Evolutionary conservation across 2,329 filamentous ascomycete genomes (phyloP).

Genomic region (Piedraia hortae): DNA sequence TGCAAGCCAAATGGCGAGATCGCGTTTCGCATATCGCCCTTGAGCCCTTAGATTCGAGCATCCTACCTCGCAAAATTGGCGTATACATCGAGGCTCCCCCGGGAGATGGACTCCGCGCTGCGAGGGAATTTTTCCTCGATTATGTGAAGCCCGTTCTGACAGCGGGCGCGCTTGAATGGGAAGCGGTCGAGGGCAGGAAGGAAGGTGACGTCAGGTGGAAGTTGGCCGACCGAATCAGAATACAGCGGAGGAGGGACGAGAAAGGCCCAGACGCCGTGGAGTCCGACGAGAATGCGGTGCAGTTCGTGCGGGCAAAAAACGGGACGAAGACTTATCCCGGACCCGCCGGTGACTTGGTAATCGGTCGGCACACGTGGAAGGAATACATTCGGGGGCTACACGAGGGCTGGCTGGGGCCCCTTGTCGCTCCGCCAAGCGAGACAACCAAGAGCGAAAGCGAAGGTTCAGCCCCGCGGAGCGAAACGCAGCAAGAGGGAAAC

Average conservation of each 20-base stretch:
- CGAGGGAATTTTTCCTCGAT: slow-evolving; percentile 88
- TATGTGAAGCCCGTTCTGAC: slow-evolving; percentile 86
- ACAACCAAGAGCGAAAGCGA: slow-evolving; percentile 1
- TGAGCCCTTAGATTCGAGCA: slow-evolving; percentile 42
- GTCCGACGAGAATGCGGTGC: slow-evolving; percentile 28
- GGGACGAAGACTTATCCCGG: slow-evolving; percentile 47
- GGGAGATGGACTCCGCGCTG: slow-evolving; percentile 52
- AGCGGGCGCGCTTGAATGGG: slow-evolving; percentile 77
- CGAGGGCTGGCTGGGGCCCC: slow-evolving; percentile 82
- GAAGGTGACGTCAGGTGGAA: slow-evolving; percentile 81
- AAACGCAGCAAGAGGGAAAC: slow-evolving; percentile 5
- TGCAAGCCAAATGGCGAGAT: slow-evolving; percentile 63
- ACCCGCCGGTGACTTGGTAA: slow-evolving; percentile 55
- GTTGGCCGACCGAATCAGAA: slow-evolving; percentile 62
- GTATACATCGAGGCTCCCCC: slow-evolving; percentile 69
- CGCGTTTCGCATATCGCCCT: slow-evolving; percentile 61
- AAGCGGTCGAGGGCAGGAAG: slow-evolving; percentile 72
- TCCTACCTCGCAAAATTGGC: slow-evolving; percentile 59
- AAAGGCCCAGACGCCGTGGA: slow-evolving; percentile 20
- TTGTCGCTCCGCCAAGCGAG: slow-evolving; percentile 28
- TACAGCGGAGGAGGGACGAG: slow-evolving; percentile 30
- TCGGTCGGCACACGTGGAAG: slow-evolving; percentile 88
- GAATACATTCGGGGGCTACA: slow-evolving; percentile 84
- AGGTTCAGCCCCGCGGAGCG: background rate
- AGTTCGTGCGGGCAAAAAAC: slow-evolving; percentile 33